Evolutionary conservation across 192 early-diverging fungal species (phyloP).

Genomic region (Coemansia sp.): DNA sequence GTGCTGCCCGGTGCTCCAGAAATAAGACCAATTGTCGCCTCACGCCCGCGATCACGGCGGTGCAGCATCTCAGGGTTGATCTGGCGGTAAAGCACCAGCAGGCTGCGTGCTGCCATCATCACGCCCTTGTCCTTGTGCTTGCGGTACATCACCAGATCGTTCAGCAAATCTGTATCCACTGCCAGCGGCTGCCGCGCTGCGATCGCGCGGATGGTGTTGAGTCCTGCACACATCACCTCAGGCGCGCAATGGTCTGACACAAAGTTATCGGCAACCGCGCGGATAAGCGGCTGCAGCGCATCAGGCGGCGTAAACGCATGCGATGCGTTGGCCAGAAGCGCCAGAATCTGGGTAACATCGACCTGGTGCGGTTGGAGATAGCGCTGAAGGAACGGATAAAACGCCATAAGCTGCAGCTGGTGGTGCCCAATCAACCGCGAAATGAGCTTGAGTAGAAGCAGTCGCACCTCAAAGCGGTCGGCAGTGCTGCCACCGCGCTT

Average conservation of each 20-base stretch:
- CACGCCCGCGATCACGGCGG: slow-evolving; percentile 91
- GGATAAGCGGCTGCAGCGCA: slow-evolving; percentile 80
- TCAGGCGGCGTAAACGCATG: slow-evolving; percentile 96
- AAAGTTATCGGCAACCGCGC: slow-evolving; percentile 94
- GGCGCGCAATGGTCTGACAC: slow-evolving; percentile 86
- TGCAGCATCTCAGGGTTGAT: slow-evolving; percentile 92
- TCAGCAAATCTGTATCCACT: slow-evolving; percentile 78
- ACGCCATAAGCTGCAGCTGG: slow-evolving; percentile 85
- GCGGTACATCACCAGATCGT: slow-evolving; percentile 89
- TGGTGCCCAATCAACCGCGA: slow-evolving; percentile 94
- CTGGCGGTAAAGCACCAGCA: slow-evolving; percentile 92
- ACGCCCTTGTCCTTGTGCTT: slow-evolving; percentile 92
- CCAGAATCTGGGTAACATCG: slow-evolving; percentile 91
- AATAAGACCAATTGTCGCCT: slow-evolving; percentile 70
- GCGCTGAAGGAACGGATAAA: slow-evolving; percentile 90
- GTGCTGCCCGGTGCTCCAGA: slow-evolving; percentile 55
- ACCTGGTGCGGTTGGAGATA: slow-evolving; percentile 95
- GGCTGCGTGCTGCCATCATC: slow-evolving; percentile 86
- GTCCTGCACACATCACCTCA: slow-evolving; percentile 94
- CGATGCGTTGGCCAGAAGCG: slow-evolving; percentile 84
- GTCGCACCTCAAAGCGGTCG: slow-evolving; percentile 86
- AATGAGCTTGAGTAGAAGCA: slow-evolving; percentile 92
- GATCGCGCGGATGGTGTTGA: slow-evolving; percentile 86
- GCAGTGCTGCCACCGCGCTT: slow-evolving; percentile 60
- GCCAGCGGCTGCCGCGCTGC: slow-evolving; percentile 86